Conservation (phyloP, 768 basidiomycete species). For the Holtermannia corniformis region DNA sequence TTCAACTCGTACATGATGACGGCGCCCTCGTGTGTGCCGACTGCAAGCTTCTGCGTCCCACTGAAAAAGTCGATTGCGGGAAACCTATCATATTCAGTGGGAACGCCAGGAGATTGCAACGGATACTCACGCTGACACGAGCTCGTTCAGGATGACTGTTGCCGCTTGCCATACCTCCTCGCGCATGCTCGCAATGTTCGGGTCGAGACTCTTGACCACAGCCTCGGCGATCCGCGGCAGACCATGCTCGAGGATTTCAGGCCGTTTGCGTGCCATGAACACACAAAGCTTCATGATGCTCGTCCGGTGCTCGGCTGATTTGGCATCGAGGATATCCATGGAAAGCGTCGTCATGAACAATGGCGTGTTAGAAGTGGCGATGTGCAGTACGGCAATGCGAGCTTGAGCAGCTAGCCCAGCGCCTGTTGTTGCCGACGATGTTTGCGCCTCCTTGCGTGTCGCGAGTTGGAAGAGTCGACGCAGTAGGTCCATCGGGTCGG, state of each 20-base stretch:
- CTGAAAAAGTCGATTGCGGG: constrained; percentile 92
- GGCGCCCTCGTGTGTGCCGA: constrained; percentile 89
- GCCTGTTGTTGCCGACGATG: constrained; percentile 36
- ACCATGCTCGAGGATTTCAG: constrained; percentile 71
- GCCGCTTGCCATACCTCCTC: constrained; percentile 84
- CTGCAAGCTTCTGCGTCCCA: constrained; percentile 73
- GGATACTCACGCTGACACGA: constrained; percentile 72
- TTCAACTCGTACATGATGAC: constrained; percentile 78
- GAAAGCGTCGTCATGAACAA: constrained; percentile 90
- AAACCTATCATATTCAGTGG: constrained; percentile 50
- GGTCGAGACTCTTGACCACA: constrained; percentile 92
- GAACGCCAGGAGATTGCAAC: not conserved
- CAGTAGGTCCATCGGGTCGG: constrained; percentile 80
- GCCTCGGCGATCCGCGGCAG: constrained; percentile 83
- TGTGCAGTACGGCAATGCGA: constrained; percentile 69
- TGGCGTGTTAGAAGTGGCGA: constrained; percentile 71
- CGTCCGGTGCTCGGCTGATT: constrained; percentile 60
- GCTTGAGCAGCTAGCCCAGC: constrained; percentile 69
- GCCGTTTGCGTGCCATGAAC: constrained; percentile 88
- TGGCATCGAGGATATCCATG: constrained; percentile 69
- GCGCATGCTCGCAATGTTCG: constrained; percentile 58
- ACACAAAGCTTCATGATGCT: constrained; percentile 88
- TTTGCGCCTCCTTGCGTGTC: constrained; percentile 43
- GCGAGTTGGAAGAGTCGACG: constrained; percentile 73
- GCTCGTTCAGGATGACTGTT: constrained; percentile 85